These are phyloP conservation scores for Scorias spongiosa DNA, from an alignment of 2,329 filamentous ascomycete species.

Conservation along the genomic window DNA sequence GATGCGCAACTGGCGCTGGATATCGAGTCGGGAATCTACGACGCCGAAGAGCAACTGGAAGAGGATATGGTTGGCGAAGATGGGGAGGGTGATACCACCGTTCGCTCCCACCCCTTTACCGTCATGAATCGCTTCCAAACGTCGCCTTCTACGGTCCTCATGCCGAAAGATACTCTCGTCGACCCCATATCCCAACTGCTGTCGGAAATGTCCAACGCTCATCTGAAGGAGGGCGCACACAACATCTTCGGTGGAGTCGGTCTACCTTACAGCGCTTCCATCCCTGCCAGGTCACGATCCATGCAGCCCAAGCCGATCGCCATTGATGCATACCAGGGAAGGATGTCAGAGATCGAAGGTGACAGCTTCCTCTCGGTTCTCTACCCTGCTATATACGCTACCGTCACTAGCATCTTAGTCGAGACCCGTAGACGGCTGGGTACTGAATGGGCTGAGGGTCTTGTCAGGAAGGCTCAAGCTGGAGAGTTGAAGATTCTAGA, in stretches of 20 bases:
- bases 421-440: conserved; percentile 63
- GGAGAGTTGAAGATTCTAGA: conserved; percentile 56
- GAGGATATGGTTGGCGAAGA: conserved; percentile 14
- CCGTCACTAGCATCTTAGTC: conserved; percentile 50
- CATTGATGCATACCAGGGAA: conserved; percentile 46
- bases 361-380: conserved; percentile 57
- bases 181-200: conserved; percentile 57
- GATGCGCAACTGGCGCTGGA: conserved; percentile 9
- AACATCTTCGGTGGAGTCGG: conserved; percentile 60
- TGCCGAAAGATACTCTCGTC: conserved; percentile 56
- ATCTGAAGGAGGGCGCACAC: conserved; percentile 58
- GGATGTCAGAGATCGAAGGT: conserved; percentile 61
- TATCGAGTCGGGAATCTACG: conserved; percentile 41
- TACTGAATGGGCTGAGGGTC: conserved; percentile 49
- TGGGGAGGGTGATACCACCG: conserved; percentile 11
- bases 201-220: conserved; percentile 46
- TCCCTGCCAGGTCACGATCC: conserved; percentile 41
- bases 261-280: conserved; percentile 63
- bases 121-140: conserved; percentile 59
- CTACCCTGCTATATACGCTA: conserved; percentile 56
- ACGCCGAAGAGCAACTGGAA: conserved; percentile 11
- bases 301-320: conserved; percentile 50
- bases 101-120: conserved; percentile 61
- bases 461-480: conserved; percentile 38
- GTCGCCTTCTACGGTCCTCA: conserved; percentile 54